A percentile compares a stretch with the other conserved stretches of the same genome.
These are phyloP conservation scores for Aspergillus sp. DNA, from an alignment of 2,329 filamentous ascomycete species.

Conservation along the genomic window DNA sequence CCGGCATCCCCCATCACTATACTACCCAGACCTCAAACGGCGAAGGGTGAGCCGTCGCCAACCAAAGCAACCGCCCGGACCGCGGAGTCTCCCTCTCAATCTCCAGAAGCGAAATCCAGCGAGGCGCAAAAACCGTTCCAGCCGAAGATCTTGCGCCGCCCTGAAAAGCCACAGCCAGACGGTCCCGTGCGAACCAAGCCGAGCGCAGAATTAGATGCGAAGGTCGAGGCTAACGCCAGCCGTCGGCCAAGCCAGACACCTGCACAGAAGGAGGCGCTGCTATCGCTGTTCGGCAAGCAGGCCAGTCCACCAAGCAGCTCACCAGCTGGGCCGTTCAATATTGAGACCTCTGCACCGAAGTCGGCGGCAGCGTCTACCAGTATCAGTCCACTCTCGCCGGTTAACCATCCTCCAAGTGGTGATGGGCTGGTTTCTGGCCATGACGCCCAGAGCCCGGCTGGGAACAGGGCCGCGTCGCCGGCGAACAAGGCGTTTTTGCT, in stretches of 20 bases:
- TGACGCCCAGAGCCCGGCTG: conserved; percentile 44
- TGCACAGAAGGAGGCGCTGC: conserved; percentile 41
- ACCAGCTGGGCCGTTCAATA: conserved; percentile 12
- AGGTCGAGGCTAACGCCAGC: conserved; percentile 19
- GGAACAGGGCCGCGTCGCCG: conserved; percentile 42
- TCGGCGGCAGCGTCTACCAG: conserved; percentile 14
- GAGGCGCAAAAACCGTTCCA: conserved; percentile 40
- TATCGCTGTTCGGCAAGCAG: conserved; percentile 56
- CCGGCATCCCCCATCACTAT: conserved; percentile 30
- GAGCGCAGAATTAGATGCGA: conserved; percentile 8
- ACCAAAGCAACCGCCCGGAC: conserved; percentile 1
- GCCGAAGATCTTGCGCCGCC: conserved; percentile 46
- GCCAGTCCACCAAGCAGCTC: conserved; percentile 15
- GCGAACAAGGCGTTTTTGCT: conserved; percentile 68
- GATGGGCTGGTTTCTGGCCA: conserved; percentile 11
- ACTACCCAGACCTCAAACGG: conserved; percentile 24
- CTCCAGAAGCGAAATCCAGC: conserved; percentile 17
- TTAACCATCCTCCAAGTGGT: conserved; percentile 12
- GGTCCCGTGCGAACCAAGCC: conserved; percentile 17
- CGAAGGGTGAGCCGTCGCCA: conserved; percentile 17
- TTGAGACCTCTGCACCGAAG: conserved; percentile 12
- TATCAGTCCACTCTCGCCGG: conserved; percentile 23
- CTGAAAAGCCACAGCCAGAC: conserved; percentile 30
- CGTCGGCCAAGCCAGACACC: conserved; percentile 33
- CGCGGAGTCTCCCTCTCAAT: conserved; percentile 7